Percentiles rank a stretch among this genome's conserved stretches.
Evolutionary conservation across 192 early-diverging fungal species (phyloP).

Genomic region (Podila epicladia): DNA sequence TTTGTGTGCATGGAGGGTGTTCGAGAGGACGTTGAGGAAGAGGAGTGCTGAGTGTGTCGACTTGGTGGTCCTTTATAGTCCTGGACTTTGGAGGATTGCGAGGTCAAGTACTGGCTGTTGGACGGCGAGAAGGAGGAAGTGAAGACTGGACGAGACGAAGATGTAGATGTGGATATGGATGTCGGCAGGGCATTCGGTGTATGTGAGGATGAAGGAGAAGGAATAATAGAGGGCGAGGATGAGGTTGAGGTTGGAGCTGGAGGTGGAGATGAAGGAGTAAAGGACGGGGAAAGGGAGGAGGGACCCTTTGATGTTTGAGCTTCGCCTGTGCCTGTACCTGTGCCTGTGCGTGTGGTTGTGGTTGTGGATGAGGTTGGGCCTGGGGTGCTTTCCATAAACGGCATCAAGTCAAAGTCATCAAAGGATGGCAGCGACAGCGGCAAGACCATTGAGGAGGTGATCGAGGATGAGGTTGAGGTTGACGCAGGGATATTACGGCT

Average conservation of each 20-base stretch:
- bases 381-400: neutral
- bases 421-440: conserved; percentile 19
- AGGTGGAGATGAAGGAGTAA: conserved; percentile 2
- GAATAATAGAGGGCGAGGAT: conserved; percentile 7
- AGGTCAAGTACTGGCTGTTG: conserved; percentile 35
- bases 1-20: conserved; percentile 22
- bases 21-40: neutral
- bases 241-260: neutral
- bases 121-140: conserved; percentile 19
- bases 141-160: neutral
- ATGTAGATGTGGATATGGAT: neutral
- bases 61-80: conserved; percentile 5
- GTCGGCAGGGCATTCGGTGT: neutral
- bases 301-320: conserved; percentile 2
- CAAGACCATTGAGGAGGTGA: neutral
- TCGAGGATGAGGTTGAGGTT: neutral
- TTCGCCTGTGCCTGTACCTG: neutral
- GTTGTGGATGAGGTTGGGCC: too few relatives aligned
- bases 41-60: neutral
- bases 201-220: conserved; percentile 1
- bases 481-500: neutral
- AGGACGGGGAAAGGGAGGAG: conserved; percentile 5
- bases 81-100: conserved; percentile 34
- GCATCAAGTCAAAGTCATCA: conserved; percentile 39
- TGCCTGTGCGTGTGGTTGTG: neutral